Percentiles rank a stretch among this genome's conserved stretches.
phyloP scores from a whole-genome alignment of 2,329 filamentous ascomycete species.

The Rhynchosporium agropyri region DNA sequence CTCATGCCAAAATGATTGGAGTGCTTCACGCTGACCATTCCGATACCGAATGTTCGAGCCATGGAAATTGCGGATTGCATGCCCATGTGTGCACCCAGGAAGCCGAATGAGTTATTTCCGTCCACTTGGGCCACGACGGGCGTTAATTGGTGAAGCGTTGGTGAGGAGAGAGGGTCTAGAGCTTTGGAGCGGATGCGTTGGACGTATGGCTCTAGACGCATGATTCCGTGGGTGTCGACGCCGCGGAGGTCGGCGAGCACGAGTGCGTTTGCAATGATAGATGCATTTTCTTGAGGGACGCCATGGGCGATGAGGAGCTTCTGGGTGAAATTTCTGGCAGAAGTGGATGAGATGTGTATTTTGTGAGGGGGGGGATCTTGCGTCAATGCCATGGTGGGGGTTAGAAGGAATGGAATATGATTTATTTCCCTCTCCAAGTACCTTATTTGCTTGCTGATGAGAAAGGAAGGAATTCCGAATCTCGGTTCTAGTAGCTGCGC shows the following conservation, averaged over 20 bases:
- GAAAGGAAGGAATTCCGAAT: not conserved
- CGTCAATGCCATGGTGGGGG: conserved; percentile 12
- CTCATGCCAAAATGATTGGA: conserved; percentile 86
- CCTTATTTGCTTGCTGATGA: not conserved
- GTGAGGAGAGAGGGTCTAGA: conserved; percentile 62
- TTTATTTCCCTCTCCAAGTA: not conserved
- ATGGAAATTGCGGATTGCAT: conserved; percentile 70
- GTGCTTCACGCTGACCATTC: conserved; percentile 74
- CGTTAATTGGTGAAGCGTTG: conserved; percentile 62
- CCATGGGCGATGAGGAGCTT: conserved; percentile 46
- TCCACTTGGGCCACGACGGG: conserved; percentile 64
- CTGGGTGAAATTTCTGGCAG: conserved; percentile 12
- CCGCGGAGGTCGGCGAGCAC: conserved; percentile 76
- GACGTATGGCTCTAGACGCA: conserved; percentile 78
- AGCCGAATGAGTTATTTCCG: conserved; percentile 74
- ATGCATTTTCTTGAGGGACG: conserved; percentile 60
- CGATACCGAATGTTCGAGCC: conserved; percentile 68
- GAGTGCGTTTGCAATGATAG: conserved; percentile 67
- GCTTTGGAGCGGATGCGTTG: conserved; percentile 70
- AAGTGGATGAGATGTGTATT: conserved; percentile 17
- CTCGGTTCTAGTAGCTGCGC: not conserved
- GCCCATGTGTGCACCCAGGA: conserved; percentile 66
- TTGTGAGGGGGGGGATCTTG: conserved; percentile 2
- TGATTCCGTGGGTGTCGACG: conserved; percentile 78
- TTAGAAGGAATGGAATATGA: not conserved